Base-by-base conservation (phyloP, 192 early-diverging fungal genomes). In the Chytriomyces hyalinus region DNA sequence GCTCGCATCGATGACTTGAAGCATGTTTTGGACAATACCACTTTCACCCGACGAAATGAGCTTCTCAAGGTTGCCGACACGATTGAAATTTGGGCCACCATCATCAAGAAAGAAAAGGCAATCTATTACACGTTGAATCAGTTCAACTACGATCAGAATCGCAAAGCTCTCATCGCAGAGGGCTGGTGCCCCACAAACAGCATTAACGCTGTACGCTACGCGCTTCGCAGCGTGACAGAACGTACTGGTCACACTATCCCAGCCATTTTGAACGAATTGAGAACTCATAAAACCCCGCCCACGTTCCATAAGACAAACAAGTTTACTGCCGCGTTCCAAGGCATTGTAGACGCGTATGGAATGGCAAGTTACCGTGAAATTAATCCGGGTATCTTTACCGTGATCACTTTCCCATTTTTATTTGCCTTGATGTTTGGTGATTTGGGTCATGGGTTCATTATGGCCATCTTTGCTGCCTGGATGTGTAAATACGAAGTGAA, bases 361-460 rank as follows among this genome's bases (percentile, higher is more conserved):
- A 90, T 98, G 78, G 95, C 98, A 50, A 90, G 89, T 78, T 97
- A 97, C 80, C 90, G 93, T 73, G 98, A 99, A 86, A 96, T 98
- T 74, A 99, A 99, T 81, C 98, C 98, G 17, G 98, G 96, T 57
- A 88, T 99, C 46, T 99, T 97, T 70, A 98, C 98, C 0, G 80
- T 93, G 11, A 97, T 98, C 53, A 96, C 95, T 0, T 99, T 99
- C 87, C 98, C 98, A n/a, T 99, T 99, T 82, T 83, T 99, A 68
- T 99, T 99, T 84, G 97, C 98, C 61, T 90, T 99, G 70, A 99
- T 99, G 98, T 99, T 99, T 89, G 98, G 98, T 71, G 98, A 99
- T 84, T 89, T 97, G 48, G 98, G 98, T 62, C 98, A 99, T 79
- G 98, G 96, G 36, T 80, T 95, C 48, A 73, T 99, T 57, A 89